phyloP scores from a whole-genome alignment of 2,329 filamentous ascomycete species.

The Eurotiales sp. region DNA sequence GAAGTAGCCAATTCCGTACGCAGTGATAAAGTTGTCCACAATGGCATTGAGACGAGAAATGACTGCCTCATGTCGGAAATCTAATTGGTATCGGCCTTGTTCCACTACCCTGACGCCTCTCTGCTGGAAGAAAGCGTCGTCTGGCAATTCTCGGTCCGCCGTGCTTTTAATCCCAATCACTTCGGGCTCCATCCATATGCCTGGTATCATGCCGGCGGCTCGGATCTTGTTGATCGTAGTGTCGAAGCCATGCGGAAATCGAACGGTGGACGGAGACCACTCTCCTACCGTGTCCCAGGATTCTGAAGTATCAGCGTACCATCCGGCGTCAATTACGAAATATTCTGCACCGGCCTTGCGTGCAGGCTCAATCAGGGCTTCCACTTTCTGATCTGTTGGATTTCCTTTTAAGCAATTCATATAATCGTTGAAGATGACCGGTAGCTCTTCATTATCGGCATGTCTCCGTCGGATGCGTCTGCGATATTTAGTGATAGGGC shows the following conservation, averaged over 20 bases:
- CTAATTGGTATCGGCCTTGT: constrained; percentile 32
- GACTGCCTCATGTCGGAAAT: constrained; percentile 28
- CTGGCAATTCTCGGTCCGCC: constrained; percentile 23
- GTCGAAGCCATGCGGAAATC: constrained; percentile 31
- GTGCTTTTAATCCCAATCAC: constrained; percentile 31
- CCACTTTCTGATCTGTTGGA: constrained; percentile 31
- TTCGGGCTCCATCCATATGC: constrained; percentile 36
- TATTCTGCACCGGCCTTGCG: constrained; percentile 28
- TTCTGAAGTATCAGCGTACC: constrained; percentile 35
- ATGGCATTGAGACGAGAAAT: constrained; percentile 22
- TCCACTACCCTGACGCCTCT: constrained; percentile 30
- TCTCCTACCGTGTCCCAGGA: constrained; percentile 38
- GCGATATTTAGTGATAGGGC: constrained; percentile 28
- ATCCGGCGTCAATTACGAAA: constrained; percentile 37
- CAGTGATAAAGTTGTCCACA: constrained; percentile 21
- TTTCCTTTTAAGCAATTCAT: constrained; percentile 41
- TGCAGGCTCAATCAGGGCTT: constrained; percentile 28
- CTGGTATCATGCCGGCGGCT: constrained; percentile 25
- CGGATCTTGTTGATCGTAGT: constrained; percentile 24
- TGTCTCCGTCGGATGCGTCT: constrained; percentile 28
- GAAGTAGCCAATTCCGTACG: constrained; percentile 33
- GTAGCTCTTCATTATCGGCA: constrained; percentile 25
- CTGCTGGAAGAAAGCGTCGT: constrained; percentile 32
- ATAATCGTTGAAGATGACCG: constrained; percentile 38
- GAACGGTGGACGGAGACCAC: constrained; percentile 30